These are phyloP conservation scores for Ceratocystis destructans DNA, from an alignment of 2,329 filamentous ascomycete genomes.

Conservation along the genomic window DNA sequence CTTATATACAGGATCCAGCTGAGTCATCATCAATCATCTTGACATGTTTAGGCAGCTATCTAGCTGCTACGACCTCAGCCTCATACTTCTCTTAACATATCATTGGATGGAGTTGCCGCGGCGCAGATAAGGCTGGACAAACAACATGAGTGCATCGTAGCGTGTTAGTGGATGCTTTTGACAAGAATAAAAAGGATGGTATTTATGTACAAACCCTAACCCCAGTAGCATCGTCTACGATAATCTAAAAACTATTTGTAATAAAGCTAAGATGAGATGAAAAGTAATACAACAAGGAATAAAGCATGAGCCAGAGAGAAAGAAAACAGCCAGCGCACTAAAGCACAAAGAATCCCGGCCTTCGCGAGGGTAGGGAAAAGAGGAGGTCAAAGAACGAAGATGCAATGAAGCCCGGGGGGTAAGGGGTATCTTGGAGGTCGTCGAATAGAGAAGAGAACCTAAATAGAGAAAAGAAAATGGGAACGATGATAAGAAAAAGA, in stretches of 20 bases:
- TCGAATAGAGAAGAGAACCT: background rate
- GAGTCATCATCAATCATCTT: background rate
- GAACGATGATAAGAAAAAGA: constrained; percentile 4
- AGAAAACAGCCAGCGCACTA: background rate
- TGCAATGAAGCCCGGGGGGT: constrained; percentile 4
- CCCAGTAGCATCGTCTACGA: background rate
- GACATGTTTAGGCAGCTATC: background rate
- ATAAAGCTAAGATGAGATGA: background rate
- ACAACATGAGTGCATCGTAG: background rate
- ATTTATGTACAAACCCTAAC: constrained; percentile 3
- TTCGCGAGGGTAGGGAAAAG: background rate
- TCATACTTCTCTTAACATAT: background rate
- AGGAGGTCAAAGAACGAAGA: background rate
- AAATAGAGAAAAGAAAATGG: background rate
- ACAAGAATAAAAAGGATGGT: background rate
- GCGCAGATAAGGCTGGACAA: background rate
- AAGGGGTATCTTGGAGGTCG: constrained; percentile 7
- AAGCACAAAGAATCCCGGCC: background rate
- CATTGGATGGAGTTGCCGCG: background rate
- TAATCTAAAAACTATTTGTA: background rate
- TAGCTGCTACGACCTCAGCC: background rate
- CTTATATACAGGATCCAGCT: background rate
- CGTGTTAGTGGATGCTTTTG: background rate
- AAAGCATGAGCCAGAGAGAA: background rate
- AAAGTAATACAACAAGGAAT: background rate